A percentile compares a stretch with the other conserved stretches of the same genome.
phyloP scores from a whole-genome alignment of 192 early-diverging fungal genomes.

The Rhizophagus prolifer region DNA sequence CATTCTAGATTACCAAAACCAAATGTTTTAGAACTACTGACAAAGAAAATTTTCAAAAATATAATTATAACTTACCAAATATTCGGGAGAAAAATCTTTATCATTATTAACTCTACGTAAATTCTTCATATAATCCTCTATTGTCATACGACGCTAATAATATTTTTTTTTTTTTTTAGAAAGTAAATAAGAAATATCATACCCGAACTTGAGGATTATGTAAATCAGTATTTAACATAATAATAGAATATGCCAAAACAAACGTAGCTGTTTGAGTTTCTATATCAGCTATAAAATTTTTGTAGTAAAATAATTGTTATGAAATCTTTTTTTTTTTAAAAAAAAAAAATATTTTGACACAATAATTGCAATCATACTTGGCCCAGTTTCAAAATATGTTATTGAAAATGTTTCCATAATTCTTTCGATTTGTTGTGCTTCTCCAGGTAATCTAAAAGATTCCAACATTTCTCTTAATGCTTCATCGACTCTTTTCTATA shows the following conservation, averaged over 20 bases:
- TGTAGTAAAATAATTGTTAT: not conserved
- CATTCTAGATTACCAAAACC: constrained; percentile 29
- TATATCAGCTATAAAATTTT: constrained; percentile 58
- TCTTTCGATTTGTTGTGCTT: constrained; percentile 96
- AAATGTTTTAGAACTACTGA: not conserved
- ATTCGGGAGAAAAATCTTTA: constrained; percentile 79
- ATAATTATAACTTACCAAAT: constrained; percentile 54
- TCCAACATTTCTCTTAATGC: constrained; percentile 90
- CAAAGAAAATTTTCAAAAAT: not conserved
- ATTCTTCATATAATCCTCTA: constrained; percentile 88
- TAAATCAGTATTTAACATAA: constrained; percentile 99
- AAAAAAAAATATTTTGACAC: not conserved
- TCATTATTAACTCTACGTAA: constrained; percentile 84
- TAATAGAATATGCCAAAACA: constrained; percentile 88
- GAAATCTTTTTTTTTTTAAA: not conserved
- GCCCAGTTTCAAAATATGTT: constrained; percentile 67
- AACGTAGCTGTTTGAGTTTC: constrained; percentile 80
- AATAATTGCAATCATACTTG: constrained; percentile 1
- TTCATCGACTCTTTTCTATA: constrained; percentile 89
- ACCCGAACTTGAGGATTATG: constrained; percentile 88
- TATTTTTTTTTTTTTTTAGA: too few relatives aligned
- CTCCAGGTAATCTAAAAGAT: constrained; percentile 94
- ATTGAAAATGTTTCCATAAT: constrained; percentile 90
- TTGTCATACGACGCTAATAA: constrained; percentile 78
- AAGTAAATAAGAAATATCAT: not conserved